Evolutionary conservation across 306 rosid species (phyloP).

Genomic region (Cicer cuneatum): DNA sequence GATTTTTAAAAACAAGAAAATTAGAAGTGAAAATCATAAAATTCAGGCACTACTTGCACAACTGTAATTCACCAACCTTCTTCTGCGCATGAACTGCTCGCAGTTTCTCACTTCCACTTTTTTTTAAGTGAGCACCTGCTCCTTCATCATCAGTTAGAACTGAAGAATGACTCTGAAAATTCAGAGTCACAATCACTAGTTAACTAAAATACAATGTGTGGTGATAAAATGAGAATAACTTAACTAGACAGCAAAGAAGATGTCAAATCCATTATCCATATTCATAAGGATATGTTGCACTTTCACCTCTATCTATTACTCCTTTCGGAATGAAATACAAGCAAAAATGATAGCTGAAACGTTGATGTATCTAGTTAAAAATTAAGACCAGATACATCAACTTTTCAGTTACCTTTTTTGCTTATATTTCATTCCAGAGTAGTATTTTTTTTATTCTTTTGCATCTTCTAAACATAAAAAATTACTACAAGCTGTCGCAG

Average conservation of each 20-base stretch:
- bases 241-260: constrained; percentile 2
- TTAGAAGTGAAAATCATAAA: constrained; percentile 37
- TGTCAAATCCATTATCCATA: background rate
- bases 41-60: constrained; percentile 27
- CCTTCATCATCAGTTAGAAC: constrained; percentile 91
- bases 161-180: constrained; percentile 88
- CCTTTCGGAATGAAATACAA: no score
- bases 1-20: constrained; percentile 41
- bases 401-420: no score
- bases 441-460: background rate
- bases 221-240: constrained; percentile 19
- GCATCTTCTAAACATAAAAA: constrained; percentile 4
- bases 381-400: no score
- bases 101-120: constrained; percentile 60
- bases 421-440: no score
- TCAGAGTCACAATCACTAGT: constrained; percentile 36
- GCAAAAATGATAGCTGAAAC: no score
- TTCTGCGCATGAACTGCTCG: constrained; percentile 62
- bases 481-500: constrained; percentile 9
- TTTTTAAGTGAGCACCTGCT: constrained; percentile 55
- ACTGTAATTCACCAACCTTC: constrained; percentile 58
- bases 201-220: constrained; percentile 4
- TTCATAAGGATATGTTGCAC: background rate
- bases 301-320: background rate
- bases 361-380: no score